Evolutionary conservation across 352 stramenopile species (phyloP).

Genomic region (Thalassiosira hispida): DNA sequence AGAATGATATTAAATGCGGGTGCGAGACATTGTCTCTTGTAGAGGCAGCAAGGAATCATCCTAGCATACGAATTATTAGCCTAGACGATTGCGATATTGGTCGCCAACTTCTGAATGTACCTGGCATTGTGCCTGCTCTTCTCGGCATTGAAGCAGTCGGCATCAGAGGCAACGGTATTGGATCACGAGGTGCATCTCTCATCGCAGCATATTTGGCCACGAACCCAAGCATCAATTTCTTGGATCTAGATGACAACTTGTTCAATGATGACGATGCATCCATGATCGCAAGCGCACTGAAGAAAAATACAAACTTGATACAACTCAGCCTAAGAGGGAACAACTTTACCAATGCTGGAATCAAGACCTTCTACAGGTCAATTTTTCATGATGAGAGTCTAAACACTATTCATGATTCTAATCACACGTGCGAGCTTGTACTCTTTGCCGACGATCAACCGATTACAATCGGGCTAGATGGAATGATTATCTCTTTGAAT

Average conservation of each 20-base stretch:
- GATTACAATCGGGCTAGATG: neutral
- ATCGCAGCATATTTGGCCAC: neutral
- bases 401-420: slow-evolving; percentile 11
- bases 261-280: slow-evolving; percentile 16
- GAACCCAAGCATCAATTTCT: slow-evolving; percentile 2
- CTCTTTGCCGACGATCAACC: neutral
- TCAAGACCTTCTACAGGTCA: slow-evolving; percentile 4
- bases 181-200: neutral
- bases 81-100: neutral
- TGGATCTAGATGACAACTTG: slow-evolving; percentile 4
- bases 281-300: neutral
- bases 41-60: neutral
- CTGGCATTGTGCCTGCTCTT: neutral
- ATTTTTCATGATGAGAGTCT: neutral
- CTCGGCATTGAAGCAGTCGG: neutral
- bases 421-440: slow-evolving; percentile 15
- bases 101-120: neutral
- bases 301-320: slow-evolving; percentile 12
- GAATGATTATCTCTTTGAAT: slow-evolving; percentile 3
- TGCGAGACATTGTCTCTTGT: neutral
- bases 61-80: neutral
- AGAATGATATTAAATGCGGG: neutral
- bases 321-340: neutral
- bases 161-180: slow-evolving; percentile 7
- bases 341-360: slow-evolving; percentile 5